Conservation (phyloP, 768 basidiomycete genomes). For the Tricholoma bakamatsutake region DNA sequence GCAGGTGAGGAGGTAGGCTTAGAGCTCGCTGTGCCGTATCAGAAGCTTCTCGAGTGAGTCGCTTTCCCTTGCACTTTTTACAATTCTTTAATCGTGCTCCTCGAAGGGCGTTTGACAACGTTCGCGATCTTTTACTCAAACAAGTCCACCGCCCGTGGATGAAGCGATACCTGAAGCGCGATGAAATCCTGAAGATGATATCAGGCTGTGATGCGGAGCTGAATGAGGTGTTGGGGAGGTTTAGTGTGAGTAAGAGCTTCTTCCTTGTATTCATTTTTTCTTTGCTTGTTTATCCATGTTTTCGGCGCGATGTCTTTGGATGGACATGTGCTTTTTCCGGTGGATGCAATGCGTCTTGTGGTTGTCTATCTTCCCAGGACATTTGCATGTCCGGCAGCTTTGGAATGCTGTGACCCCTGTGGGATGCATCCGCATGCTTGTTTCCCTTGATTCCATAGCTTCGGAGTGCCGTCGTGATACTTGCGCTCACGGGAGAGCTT, state of each 20-base stretch:
- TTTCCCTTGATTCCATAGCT: neutral
- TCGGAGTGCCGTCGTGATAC: neutral
- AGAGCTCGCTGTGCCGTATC: slow-evolving; percentile 47
- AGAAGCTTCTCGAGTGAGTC: slow-evolving; percentile 44
- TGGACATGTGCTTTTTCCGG: neutral
- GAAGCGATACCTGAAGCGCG: slow-evolving; percentile 71
- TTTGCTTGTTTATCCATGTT: neutral
- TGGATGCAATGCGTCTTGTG: neutral
- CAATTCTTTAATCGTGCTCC: neutral
- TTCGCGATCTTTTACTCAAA: slow-evolving; percentile 49
- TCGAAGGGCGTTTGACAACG: slow-evolving; percentile 33
- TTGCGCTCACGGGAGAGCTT: neutral
- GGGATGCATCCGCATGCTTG: neutral
- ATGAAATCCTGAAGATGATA: slow-evolving; percentile 58
- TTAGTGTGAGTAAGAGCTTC: slow-evolving; percentile 31
- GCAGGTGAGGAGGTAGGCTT: slow-evolving; percentile 45
- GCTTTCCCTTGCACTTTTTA: neutral
- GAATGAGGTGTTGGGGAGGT: slow-evolving; percentile 52
- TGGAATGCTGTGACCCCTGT: neutral
- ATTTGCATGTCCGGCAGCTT: neutral
- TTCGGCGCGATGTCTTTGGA: neutral
- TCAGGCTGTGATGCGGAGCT: slow-evolving; percentile 45
- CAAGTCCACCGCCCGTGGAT: slow-evolving; percentile 66
- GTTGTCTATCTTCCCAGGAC: neutral
- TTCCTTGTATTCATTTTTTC: neutral